Percentiles rank a stretch among this genome's conserved stretches.
Evolutionary conservation across 2,329 filamentous ascomycete genomes (phyloP).

Genomic region (Neurospora sp.): DNA sequence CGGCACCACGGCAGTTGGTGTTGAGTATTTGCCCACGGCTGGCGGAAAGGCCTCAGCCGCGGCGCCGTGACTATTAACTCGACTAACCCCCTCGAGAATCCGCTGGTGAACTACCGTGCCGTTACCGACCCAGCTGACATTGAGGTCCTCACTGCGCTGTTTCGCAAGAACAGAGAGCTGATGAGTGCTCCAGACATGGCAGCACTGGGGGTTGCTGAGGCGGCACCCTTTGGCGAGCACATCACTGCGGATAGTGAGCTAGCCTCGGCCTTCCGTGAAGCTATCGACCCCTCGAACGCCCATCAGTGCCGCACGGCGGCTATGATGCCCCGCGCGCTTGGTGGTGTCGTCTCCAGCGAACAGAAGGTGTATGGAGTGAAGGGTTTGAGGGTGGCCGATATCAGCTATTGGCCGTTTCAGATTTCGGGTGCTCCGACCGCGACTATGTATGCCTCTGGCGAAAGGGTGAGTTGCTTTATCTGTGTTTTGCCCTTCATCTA

Average conservation of each 20-base stretch:
- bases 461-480: constrained; percentile 10
- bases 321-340: constrained; percentile 11
- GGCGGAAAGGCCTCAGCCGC: constrained; percentile 17
- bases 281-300: constrained; percentile 15
- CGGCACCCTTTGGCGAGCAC: constrained; percentile 18
- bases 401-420: constrained; percentile 16
- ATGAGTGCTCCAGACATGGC: constrained; percentile 22
- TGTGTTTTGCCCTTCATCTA: not conserved
- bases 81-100: constrained; percentile 24
- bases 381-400: constrained; percentile 13
- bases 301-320: constrained; percentile 22
- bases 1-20: constrained; percentile 43
- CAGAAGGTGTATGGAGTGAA: constrained; percentile 13
- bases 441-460: constrained; percentile 15
- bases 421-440: constrained; percentile 14
- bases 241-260: constrained; percentile 21
- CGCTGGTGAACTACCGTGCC: constrained; percentile 28
- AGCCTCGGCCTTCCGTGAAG: constrained; percentile 10
- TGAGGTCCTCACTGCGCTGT: constrained; percentile 23
- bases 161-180: constrained; percentile 25
- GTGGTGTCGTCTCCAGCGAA: constrained; percentile 11
- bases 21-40: constrained; percentile 44
- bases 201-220: constrained; percentile 21
- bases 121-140: constrained; percentile 29
- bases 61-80: constrained; percentile 29